Conservation (phyloP, 2,329 filamentous ascomycete genomes). For the Sphaerostilbella broomeana region DNA sequence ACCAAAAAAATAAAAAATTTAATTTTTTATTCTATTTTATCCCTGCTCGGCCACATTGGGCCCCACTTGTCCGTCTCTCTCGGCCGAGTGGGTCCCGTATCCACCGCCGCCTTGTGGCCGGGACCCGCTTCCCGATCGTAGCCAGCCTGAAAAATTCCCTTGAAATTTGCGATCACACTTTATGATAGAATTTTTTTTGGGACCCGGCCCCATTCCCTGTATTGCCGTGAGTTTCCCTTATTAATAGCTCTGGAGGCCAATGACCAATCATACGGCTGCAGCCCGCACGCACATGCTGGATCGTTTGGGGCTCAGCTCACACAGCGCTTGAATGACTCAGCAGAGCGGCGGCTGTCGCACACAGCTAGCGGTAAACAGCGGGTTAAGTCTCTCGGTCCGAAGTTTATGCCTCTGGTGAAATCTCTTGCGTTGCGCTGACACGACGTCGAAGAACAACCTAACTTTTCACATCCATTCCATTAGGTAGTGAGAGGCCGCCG, state of each 20-base stretch:
- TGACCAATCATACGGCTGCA: no score
- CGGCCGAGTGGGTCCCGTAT: neutral
- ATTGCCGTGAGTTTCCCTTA: no score
- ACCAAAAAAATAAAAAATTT: no score
- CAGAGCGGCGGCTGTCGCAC: neutral
- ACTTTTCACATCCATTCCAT: no score
- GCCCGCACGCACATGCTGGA: neutral
- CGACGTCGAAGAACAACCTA: no score
- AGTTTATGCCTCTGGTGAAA: neutral
- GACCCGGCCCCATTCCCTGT: no score
- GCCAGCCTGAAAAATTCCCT: neutral
- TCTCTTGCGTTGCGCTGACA: no score
- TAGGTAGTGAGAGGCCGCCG: no score
- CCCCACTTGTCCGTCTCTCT: neutral
- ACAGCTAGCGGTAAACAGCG: constrained; percentile 4
- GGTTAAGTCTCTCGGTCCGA: constrained; percentile 8
- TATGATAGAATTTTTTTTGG: no score
- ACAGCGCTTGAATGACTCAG: constrained; percentile 7
- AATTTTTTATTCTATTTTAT: neutral
- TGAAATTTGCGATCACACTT: no score
- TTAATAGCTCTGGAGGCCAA: no score
- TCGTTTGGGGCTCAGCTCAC: neutral
- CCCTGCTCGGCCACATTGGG: neutral
- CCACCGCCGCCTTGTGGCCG: constrained; percentile 2
- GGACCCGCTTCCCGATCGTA: constrained; percentile 11